Evolutionary conservation across 306 rosid genomes (phyloP).

Genomic region (Sphenostylis stenocarpa): DNA sequence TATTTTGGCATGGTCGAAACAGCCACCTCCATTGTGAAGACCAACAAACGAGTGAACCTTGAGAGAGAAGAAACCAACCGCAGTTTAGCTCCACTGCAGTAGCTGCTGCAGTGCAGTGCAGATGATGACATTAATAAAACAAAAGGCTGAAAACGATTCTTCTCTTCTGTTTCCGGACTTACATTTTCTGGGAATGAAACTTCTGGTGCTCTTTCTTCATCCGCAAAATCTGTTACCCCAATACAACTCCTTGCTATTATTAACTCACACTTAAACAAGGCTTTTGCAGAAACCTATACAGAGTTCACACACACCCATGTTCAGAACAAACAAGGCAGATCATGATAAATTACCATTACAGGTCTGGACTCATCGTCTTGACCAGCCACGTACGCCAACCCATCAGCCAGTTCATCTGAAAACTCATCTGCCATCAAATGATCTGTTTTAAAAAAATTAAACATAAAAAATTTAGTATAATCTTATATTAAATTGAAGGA

Average conservation of each 20-base stretch:
- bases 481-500: not conserved
- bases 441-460: conserved; percentile 35
- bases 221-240: not conserved
- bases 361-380: conserved; percentile 80
- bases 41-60: conserved; percentile 12
- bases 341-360: conserved; percentile 21
- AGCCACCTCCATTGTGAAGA: conserved; percentile 1
- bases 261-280: not conserved
- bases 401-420: conserved; percentile 73
- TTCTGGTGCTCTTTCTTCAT: not conserved
- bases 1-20: conserved; percentile 13
- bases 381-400: conserved; percentile 80
- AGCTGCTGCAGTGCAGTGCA: not conserved
- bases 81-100: not conserved
- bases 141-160: not conserved
- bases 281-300: not conserved
- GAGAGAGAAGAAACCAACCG: not conserved
- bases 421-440: conserved; percentile 80
- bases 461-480: not conserved
- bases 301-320: not conserved
- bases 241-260: not conserved
- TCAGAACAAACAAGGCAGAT: not conserved
- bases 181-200: not conserved
- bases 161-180: not conserved
- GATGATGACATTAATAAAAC: not conserved